Evolutionary conservation across 1,284 basidiomycete genomes (phyloP), one percentile per base, ranked within the genome.

Genomic region (Apiotrichum sp.): DNA sequence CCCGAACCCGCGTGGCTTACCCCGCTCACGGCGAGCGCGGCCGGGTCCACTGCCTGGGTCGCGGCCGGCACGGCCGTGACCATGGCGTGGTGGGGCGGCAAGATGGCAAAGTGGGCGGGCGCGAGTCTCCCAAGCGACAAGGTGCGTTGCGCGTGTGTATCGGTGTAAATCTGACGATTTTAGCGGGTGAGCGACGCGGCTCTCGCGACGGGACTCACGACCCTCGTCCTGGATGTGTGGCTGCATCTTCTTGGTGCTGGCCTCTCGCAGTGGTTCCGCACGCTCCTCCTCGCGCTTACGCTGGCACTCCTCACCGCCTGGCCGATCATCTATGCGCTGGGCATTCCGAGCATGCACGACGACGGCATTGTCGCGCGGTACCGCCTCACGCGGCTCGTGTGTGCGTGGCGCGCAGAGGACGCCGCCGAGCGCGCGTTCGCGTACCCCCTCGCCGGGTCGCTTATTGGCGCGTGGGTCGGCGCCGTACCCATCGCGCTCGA

Each of bases 401-500:
- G 83, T 50, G 85, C 90, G 62, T 78, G 87, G 60, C 81, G 81
- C 90, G 78, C 82, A 5, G 80, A 81, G 58, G 84, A 82, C 22
- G 78, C 84, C 1, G 68, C 87, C 35, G 93, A 96, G 74, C 79
- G 86, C 51, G 83, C 85, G 0, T 71, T 93, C 29, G 81, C 90
- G n/a, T 90, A 87, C 65, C 88, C 93, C 9, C 80, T 82, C 3
- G 65, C 86, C 16, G 89, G 89, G n/a, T 78, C 87, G 2, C 63
- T 86, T 22, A 31, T 86, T 11, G 91, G 91, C 6, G 80, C 82
- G 41, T 95, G 90, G 91, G 46, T 82, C 6, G 90, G 90, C 14
- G 84, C 82, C 3, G 79, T 92, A 43, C 88, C 89, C 0, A 84
- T 92, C 53, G 86, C 89, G 0, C 83, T 97, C 7, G 93, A 97